Conservation (phyloP, 2,329 filamentous ascomycete genomes). For the Paraphoma chrysanthemicola region DNA sequence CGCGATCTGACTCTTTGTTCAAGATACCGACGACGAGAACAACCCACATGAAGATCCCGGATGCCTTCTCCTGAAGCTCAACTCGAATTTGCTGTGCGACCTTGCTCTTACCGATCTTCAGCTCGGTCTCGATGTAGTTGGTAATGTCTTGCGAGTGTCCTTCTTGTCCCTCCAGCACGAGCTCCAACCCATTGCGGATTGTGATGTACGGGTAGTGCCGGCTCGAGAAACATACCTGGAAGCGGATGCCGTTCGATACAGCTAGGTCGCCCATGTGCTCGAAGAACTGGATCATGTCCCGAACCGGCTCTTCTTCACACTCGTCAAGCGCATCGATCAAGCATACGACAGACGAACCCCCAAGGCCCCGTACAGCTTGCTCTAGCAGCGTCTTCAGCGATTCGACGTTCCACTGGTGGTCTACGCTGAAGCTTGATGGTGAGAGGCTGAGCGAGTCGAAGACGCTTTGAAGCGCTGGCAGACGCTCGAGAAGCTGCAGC, state of each 20-base stretch:
- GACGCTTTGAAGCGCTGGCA: slow-evolving; percentile 15
- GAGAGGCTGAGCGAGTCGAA: slow-evolving; percentile 7
- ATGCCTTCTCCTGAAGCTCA: slow-evolving; percentile 48
- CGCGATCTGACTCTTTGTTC: slow-evolving; percentile 49
- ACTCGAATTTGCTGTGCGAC: slow-evolving; percentile 26
- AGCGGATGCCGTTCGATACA: not conserved
- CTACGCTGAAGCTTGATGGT: slow-evolving; percentile 6
- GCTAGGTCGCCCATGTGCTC: slow-evolving; percentile 46
- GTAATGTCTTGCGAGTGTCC: slow-evolving; percentile 50
- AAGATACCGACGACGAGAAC: slow-evolving; percentile 47
- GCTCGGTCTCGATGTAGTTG: slow-evolving; percentile 24
- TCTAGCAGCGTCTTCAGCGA: slow-evolving; percentile 25
- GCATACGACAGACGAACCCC: slow-evolving; percentile 19
- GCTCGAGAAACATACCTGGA: slow-evolving; percentile 34
- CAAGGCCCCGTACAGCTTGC: slow-evolving; percentile 19
- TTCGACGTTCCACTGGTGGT: slow-evolving; percentile 18
- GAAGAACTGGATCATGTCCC: slow-evolving; percentile 55
- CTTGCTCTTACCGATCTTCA: slow-evolving; percentile 30
- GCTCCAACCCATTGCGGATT: slow-evolving; percentile 29
- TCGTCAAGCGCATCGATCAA: slow-evolving; percentile 59
- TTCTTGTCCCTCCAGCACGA: slow-evolving; percentile 47
- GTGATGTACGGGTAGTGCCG: slow-evolving; percentile 57
- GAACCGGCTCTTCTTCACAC: slow-evolving; percentile 53
- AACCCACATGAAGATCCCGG: slow-evolving; percentile 55
- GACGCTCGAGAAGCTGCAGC: slow-evolving; percentile 29